Conservation (phyloP, 257 asterid species). For the Haberlea rhodopensis region DNA sequence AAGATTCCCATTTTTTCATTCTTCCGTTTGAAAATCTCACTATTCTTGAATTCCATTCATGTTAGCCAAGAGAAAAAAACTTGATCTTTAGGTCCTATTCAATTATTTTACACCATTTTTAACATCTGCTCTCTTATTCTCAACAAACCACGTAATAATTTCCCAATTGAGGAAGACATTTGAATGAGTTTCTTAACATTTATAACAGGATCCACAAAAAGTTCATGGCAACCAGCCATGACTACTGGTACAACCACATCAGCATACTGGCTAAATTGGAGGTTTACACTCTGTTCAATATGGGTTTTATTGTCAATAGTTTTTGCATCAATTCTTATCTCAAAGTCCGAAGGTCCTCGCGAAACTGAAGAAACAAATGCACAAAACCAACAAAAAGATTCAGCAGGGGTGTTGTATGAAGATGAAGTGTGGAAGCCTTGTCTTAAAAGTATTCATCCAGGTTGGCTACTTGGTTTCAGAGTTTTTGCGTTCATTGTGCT, state of each 20-base stretch:
- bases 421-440: conserved; percentile 94
- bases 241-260: conserved; percentile 71
- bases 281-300: conserved; percentile 61
- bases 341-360: conserved; percentile 57
- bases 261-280: conserved; percentile 91
- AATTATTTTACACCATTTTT: conserved; percentile 20
- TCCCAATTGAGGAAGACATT: background rate
- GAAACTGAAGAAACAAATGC: conserved; percentile 26
- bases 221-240: conserved; percentile 81
- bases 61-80: background rate
- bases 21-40: background rate
- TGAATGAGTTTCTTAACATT: conserved; percentile 76
- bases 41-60: background rate
- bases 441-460: conserved; percentile 70
- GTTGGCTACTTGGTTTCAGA: conserved; percentile 72
- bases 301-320: conserved; percentile 67
- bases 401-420: conserved; percentile 57
- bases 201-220: conserved; percentile 67
- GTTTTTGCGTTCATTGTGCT: conserved; percentile 73
- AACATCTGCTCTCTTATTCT: background rate
- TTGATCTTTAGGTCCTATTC: conserved; percentile 15
- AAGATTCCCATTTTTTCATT: background rate
- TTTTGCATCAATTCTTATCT: conserved; percentile 63
- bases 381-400: conserved; percentile 30
- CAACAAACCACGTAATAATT: background rate